phyloP scores from a whole-genome alignment of 2,329 filamentous ascomycete genomes.

The Sporothrix variecibatus region DNA sequence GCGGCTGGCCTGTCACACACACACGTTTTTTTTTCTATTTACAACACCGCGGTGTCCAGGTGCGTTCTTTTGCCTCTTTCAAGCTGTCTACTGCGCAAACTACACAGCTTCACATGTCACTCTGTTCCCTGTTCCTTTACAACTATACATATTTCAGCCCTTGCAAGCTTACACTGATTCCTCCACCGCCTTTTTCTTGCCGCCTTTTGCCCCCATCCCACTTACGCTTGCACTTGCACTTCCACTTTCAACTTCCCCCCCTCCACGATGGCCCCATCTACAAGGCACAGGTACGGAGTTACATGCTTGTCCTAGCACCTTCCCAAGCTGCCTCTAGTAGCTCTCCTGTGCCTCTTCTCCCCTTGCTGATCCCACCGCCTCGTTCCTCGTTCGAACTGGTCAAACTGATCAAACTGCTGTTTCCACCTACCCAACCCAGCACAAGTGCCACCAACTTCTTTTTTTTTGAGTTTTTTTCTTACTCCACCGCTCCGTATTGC shows the following conservation, averaged over 20 bases:
- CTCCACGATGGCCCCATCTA: neutral
- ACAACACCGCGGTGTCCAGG: neutral
- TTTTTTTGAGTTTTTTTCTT: neutral
- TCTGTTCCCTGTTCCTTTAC: neutral
- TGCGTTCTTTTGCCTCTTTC: neutral
- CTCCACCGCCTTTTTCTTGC: conserved; percentile 20
- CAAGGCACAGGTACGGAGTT: conserved; percentile 10
- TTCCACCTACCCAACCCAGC: neutral
- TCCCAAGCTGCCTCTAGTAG: conserved; percentile 13
- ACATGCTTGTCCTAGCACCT: conserved; percentile 10
- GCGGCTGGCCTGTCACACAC: conserved; percentile 11
- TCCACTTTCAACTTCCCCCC: neutral
- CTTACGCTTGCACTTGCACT: neutral
- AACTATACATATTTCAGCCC: neutral
- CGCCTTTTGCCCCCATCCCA: neutral
- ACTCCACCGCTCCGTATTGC: neutral
- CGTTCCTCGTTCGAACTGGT: neutral
- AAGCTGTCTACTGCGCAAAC: neutral
- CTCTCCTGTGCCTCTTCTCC: neutral
- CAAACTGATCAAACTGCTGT: neutral
- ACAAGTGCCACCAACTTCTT: neutral
- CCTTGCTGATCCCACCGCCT: conserved; percentile 13
- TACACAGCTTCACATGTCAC: conserved; percentile 8
- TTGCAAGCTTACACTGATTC: neutral
- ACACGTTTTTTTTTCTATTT: neutral